A percentile compares a stretch with the other conserved stretches of the same genome.
phyloP scores from a whole-genome alignment of 202 grass and related monocot species.

The Alloteropsis angusta region DNA sequence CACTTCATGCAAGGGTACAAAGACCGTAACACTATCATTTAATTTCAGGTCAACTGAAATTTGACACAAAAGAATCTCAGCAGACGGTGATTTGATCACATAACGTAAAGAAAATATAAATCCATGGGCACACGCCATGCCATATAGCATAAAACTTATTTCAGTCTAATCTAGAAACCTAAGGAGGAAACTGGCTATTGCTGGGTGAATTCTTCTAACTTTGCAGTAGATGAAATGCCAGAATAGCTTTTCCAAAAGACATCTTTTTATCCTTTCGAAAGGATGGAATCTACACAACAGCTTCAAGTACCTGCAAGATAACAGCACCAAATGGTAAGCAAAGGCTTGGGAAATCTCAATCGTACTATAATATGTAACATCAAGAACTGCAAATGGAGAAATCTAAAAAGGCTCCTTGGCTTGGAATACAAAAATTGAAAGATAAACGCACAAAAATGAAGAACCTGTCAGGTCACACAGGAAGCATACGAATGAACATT shows the following conservation, averaged over 20 bases:
- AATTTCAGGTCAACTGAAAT: conserved; percentile 11
- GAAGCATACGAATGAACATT: not conserved
- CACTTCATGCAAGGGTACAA: no score
- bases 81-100: not conserved
- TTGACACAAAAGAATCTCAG: conserved; percentile 19
- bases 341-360: not conserved
- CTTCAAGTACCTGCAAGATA: conserved; percentile 71
- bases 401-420: not conserved
- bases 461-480: not conserved
- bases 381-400: not conserved
- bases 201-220: conserved; percentile 27
- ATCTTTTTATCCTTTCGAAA: conserved; percentile 49
- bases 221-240: conserved; percentile 16
- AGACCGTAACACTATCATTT: no score
- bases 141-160: conserved; percentile 34
- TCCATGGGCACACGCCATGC: conserved; percentile 21
- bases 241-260: conserved; percentile 37
- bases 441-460: not conserved
- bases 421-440: not conserved
- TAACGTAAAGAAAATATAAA: not conserved
- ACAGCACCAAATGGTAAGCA: not conserved
- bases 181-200: not conserved
- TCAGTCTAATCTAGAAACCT: conserved; percentile 21
- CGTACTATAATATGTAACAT: not conserved
- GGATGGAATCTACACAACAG: conserved; percentile 40